Base-by-base conservation (phyloP, 106 monocot genomes). In the Chionographis japonica region DNA sequence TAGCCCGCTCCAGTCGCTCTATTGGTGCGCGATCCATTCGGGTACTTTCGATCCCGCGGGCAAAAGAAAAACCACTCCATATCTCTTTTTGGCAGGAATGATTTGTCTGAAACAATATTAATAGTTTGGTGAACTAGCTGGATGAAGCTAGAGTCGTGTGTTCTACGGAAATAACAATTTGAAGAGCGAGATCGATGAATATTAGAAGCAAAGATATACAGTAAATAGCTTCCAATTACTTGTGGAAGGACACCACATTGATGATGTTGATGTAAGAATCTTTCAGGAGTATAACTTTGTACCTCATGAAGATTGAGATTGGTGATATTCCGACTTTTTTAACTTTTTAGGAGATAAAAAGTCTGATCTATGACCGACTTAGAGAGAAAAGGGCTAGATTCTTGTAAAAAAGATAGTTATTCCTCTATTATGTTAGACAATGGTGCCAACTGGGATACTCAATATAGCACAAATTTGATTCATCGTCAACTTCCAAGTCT, bases 31-130 rank as follows among this genome's bases (percentile, higher is more conserved):
- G 70, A 83, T 5, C 83, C 83, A 56, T 83, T 83, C 8, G 74
- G 83, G 20, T 83, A 83, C 58, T 83, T 83, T 10, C 61, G 69
- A 35, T 83, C 83, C 18, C 83, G 53, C 4, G 74, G 74, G 60
- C 77, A 74, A 55, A 82, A 83, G 74, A 83, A 83, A 56, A 78
- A 83, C 83, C 78, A 83, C 58, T 74, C 73, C 78, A 70, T 49
- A n/a, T 83, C 83, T 70, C 70, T 78, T 35, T 66, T 78, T 2
- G 69, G 78, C 8, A 83, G 74, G 43, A 83, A 78, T 37, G 83
- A 83, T 71, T 74, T 78, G 7, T 83, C 83, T 78, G 74, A 10
- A 46, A 46, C 46, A 46, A 5, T 0, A 46, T 6, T 10, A 10
- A 46, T 10, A 10, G 27, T 27, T 27, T 27, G 27, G 27, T 27